These are phyloP conservation scores for sweet orange (Citrus sinensis) DNA, from an alignment of 345 rosid genomes.

Conservation along the genomic window DNA sequence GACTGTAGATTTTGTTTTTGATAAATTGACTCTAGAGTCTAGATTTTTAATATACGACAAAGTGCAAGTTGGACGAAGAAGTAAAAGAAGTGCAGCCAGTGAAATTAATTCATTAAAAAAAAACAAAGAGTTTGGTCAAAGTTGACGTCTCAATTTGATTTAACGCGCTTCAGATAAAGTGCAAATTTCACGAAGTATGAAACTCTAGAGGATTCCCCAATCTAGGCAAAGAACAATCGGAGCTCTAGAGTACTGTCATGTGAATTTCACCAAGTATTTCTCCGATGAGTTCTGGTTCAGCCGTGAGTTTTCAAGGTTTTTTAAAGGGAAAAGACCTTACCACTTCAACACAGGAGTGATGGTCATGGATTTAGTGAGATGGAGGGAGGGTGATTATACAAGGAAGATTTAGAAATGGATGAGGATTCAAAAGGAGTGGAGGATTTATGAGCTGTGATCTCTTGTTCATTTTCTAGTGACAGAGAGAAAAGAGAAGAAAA, in stretches of 20 bases:
- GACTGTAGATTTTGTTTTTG: too few relatives aligned
- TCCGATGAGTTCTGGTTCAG: conserved; percentile 54
- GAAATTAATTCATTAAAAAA: too few relatives aligned
- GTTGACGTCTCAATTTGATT: too few relatives aligned
- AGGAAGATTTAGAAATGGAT: conserved; percentile 63
- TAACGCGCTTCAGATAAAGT: too few relatives aligned
- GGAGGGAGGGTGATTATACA: conserved; percentile 58
- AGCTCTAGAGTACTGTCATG: conserved; percentile 72
- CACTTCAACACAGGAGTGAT: conserved; percentile 82
- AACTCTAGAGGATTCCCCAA: conserved; percentile 43
- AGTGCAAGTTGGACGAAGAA: too few relatives aligned
- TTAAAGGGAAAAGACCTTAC: conserved; percentile 46
- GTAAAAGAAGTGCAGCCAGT: too few relatives aligned
- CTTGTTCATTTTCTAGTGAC: too few relatives aligned
- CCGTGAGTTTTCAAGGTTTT: conserved; percentile 31
- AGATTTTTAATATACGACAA: too few relatives aligned
- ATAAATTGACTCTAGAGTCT: too few relatives aligned
- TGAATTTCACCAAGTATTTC: conserved; percentile 59
- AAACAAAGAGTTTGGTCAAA: too few relatives aligned
- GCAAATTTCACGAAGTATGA: not conserved
- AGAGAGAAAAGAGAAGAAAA: too few relatives aligned
- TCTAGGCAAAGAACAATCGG: conserved; percentile 45
- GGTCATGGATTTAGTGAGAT: conserved; percentile 65
- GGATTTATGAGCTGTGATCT: too few relatives aligned
- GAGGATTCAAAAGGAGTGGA: conserved; percentile 52